Conservation (phyloP, 441 rosid species). For the Omphalea diandra region DNA sequence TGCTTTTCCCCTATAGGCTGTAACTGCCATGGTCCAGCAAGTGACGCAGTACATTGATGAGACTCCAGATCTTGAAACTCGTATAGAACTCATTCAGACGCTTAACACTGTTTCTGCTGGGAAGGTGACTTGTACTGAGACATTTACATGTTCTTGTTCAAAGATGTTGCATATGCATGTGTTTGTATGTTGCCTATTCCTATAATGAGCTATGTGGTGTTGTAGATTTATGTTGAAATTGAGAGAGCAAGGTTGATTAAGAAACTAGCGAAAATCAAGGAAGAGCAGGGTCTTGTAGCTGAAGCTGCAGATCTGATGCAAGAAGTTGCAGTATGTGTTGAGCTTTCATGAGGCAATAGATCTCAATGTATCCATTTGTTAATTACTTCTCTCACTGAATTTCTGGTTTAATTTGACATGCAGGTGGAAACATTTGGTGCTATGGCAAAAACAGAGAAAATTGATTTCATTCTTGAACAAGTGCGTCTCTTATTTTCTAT, state of each 20-base stretch:
- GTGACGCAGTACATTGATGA: slow-evolving; percentile 92
- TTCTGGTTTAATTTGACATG: slow-evolving; percentile 12
- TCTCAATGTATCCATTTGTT: neutral
- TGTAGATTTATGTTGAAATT: slow-evolving; percentile 93
- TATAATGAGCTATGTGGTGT: neutral
- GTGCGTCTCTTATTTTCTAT: slow-evolving; percentile 37
- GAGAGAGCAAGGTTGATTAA: slow-evolving; percentile 93
- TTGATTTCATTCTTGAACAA: slow-evolving; percentile 96
- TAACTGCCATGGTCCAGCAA: slow-evolving; percentile 96
- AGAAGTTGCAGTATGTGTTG: slow-evolving; percentile 85
- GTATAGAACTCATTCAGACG: slow-evolving; percentile 83
- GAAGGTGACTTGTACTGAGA: slow-evolving; percentile 50
- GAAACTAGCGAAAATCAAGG: slow-evolving; percentile 95
- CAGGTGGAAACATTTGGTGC: slow-evolving; percentile 99
- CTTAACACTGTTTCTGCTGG: slow-evolving; percentile 89
- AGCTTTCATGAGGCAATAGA: slow-evolving; percentile 6
- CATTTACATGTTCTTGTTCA: too few relatives aligned
- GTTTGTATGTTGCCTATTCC: neutral
- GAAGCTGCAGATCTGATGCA: slow-evolving; percentile 99
- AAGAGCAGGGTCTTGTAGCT: slow-evolving; percentile 84
- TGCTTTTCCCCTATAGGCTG: slow-evolving; percentile 59
- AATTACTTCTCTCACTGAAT: neutral
- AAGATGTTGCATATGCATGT: neutral
- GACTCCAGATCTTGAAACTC: slow-evolving; percentile 89
- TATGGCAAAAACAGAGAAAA: slow-evolving; percentile 99